Evolutionary conservation across 2,329 filamentous ascomycete genomes (phyloP), one percentile per base, ranked within the genome.

Genomic region (Elsinoe ampelina): DNA sequence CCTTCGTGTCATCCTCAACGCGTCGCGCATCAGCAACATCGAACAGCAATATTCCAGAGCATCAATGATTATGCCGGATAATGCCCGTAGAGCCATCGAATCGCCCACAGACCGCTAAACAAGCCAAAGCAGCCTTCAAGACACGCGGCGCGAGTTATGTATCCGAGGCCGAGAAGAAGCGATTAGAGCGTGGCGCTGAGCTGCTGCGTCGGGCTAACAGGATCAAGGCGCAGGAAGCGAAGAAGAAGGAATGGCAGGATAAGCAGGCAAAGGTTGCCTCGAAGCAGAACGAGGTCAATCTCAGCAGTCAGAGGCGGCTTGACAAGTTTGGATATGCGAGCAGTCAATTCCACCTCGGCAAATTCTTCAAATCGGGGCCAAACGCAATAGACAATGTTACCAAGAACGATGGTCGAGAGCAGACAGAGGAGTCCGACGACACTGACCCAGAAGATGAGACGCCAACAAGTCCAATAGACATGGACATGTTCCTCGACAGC

Each of bases 401-500:
- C 54, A 47, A 48, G 12, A 39, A 19, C 11, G 34, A 26, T 6
- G 8, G 36, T 17, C 20, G 48, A n/a, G 35, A 50, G 3, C 17
- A 57, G 26, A 30, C 12, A 47, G 60, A 59, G 11, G 50, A 58
- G 10, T 55, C 66, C 45, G 57, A 64, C 15, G 63, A 65, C n/a
- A 63, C 61, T 20, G 39, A 70, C 35, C 67, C 69, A 47, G 68
- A 70, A 43, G 66, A 68, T 36, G 61, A 55, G 12, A 58, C 70
- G 26, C 58, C 68, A 38, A 58, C 34, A 43, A 60, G 43, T 52
- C 59, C 57, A 36, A 22, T 51, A 17, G 35, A 35, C 34, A 17
- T 57, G 20, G 26, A 47, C 58, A 15, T 56, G 39, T 73, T 75
- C n/a, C 64, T 76, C 1, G 73, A 71, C n/a, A 73, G 68, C 58